Evolutionary conservation across 2,329 filamentous ascomycete species (phyloP), one percentile per base, ranked within the genome.

Genomic region (Pseudocercospora vitis): DNA sequence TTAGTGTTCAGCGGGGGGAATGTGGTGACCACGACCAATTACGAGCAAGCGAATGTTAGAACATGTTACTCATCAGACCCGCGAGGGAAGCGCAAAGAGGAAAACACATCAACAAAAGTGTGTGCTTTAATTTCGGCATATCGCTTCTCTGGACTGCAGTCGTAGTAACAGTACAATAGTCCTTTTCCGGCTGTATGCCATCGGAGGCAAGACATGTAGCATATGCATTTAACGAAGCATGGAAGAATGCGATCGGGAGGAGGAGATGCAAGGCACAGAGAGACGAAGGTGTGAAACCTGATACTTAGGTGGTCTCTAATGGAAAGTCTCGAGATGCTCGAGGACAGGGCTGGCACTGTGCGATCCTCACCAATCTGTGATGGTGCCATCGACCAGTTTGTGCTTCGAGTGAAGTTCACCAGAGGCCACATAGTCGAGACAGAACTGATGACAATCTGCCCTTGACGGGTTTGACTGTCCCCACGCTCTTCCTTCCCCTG

Each of bases 151-250:
- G 52, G 33, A 24, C 31, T 11, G 21, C 33, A 19, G 26, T 23
- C 21, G 24, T 14, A 7, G 33, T 45, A 23, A 50, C 49, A 45
- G 53, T 56, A 52, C 49, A 45, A 7, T 52, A 56, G 45, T 48
- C 37, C 26, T 52, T 56, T 55, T 31, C 26, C 23, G 42, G 28
- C 12, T 3, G 11, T 29, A 29, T 29, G 11, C 26, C 26, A 6
- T 7, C 26, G 26, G 11, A 23, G 5, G 31, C 5, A 7, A 8
- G 31, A 4, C 11, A 24, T 42, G 37, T 42, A 42, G 37, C 7
- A 23, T 42, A 42, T 21, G 37, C 12, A 42, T 42, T 12, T 16
- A 23, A 42, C 14, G 37, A 23, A 6, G n/a, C 21, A 24, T 26
- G 37, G 21, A 6, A 42, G 12, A 8, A 14, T n/a, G 6, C 12